These are phyloP conservation scores for Spraguea lophii DNA, from an alignment of 371 early-diverging fungal genomes.

Conservation along the genomic window DNA sequence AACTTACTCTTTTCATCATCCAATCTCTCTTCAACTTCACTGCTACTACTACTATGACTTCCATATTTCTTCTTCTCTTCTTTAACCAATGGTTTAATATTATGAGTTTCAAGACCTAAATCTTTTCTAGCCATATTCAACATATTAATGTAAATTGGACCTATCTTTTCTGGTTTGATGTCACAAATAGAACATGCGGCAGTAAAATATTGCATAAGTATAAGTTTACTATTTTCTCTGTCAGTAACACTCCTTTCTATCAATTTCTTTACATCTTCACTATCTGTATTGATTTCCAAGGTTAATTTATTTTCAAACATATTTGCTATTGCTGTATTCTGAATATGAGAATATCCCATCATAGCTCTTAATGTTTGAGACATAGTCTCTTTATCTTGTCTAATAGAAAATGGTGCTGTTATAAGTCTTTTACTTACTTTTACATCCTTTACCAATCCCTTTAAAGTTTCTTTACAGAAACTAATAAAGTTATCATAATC, in stretches of 20 bases:
- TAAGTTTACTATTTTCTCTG: background rate
- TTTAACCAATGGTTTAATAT: conserved; percentile 1
- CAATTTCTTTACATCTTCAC: background rate
- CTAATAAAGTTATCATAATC: background rate
- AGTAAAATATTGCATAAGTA: conserved; percentile 19
- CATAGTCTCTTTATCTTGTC: background rate
- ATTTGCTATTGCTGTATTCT: background rate
- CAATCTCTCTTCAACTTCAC: background rate
- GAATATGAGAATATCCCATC: background rate
- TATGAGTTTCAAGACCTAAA: conserved; percentile 3
- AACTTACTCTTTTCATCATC: background rate
- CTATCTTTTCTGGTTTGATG: background rate
- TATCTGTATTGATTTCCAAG: background rate
- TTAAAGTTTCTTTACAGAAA: background rate
- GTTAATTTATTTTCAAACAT: background rate
- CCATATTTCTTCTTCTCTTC: background rate
- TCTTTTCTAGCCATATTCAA: background rate
- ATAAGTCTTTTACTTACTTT: background rate
- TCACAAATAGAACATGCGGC: background rate
- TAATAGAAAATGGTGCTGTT: background rate
- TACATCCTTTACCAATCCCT: background rate
- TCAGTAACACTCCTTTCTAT: background rate
- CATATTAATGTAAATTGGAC: background rate
- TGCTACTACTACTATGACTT: conserved; percentile 1
- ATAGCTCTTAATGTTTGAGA: background rate